Conservation (phyloP, 2,329 filamentous ascomycete genomes). For the Penicillium palitans region DNA sequence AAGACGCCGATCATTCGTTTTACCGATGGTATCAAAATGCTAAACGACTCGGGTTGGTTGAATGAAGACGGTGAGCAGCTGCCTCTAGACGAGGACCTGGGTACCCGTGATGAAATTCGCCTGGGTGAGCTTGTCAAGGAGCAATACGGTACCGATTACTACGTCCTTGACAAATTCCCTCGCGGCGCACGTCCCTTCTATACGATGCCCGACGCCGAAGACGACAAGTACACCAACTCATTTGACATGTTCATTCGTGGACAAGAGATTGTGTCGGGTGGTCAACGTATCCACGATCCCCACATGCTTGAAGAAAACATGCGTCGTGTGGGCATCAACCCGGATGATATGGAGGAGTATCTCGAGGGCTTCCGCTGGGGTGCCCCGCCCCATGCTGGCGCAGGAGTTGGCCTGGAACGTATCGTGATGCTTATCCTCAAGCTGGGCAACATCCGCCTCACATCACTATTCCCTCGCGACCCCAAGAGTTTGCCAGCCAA, state of each 20-base stretch:
- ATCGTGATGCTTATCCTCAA: constrained; percentile 83
- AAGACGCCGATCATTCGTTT: constrained; percentile 81
- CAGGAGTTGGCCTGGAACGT: constrained; percentile 85
- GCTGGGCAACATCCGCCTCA: constrained; percentile 84
- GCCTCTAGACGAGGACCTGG: constrained; percentile 74
- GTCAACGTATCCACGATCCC: constrained; percentile 87
- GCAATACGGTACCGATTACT: constrained; percentile 87
- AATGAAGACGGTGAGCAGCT: constrained; percentile 74
- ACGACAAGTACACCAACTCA: constrained; percentile 77
- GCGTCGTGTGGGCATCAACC: constrained; percentile 71
- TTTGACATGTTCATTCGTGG: constrained; percentile 94
- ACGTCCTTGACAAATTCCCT: constrained; percentile 92
- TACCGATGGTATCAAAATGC: constrained; percentile 73
- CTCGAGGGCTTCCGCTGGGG: constrained; percentile 85
- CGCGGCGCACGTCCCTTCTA: constrained; percentile 83
- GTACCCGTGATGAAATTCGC: constrained; percentile 82
- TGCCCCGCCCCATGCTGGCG: constrained; percentile 84
- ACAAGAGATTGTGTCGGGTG: constrained; percentile 88
- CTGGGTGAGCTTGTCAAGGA: constrained; percentile 82
- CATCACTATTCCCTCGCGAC: constrained; percentile 83
- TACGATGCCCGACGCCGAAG: constrained; percentile 76
- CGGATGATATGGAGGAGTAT: constrained; percentile 86
- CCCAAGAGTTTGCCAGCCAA: constrained; percentile 79
- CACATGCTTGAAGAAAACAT: constrained; percentile 74
- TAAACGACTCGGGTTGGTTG: constrained; percentile 74